A percentile compares a stretch with the other conserved stretches of the same genome.
Conservation (phyloP, 2,329 filamentous ascomycete species). For the Monilinia polystroma region DNA sequence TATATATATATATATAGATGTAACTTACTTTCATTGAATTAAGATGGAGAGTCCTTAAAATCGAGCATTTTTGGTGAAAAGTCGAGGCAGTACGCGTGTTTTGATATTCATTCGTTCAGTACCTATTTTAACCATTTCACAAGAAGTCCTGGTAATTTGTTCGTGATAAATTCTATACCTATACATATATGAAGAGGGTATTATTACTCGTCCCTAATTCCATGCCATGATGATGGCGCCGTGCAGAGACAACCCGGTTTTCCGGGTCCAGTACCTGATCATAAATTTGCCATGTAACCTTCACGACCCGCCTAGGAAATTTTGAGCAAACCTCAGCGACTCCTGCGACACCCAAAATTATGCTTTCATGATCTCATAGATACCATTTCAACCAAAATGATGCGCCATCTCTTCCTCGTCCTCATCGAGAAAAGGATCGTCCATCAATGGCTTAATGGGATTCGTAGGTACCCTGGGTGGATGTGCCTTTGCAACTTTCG, state of each 20-base stretch:
- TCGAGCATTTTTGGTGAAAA: background rate
- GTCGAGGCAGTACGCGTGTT: background rate
- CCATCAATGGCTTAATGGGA: slow-evolving; percentile 2
- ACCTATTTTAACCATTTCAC: background rate
- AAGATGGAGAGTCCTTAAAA: background rate
- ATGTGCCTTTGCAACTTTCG: slow-evolving; percentile 33
- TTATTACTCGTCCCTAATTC: slow-evolving; percentile 8
- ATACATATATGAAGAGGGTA: slow-evolving; percentile 18
- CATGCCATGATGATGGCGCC: slow-evolving; percentile 7
- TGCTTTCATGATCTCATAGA: slow-evolving; percentile 2
- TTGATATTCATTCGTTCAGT: background rate
- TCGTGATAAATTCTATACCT: slow-evolving; percentile 2
- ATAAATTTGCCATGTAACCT: slow-evolving; percentile 13
- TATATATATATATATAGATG: too few species aligned
- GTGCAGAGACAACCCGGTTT: background rate
- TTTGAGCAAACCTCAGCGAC: slow-evolving; percentile 3
- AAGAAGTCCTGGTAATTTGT: slow-evolving; percentile 7
- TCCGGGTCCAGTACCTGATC: background rate
- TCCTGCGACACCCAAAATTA: slow-evolving; percentile 2
- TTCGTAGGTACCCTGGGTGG: slow-evolving; percentile 14
- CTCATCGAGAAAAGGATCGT: slow-evolving; percentile 3
- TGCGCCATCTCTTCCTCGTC: background rate
- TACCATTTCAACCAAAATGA: background rate
- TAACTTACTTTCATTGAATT: too few species aligned
- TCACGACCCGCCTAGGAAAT: slow-evolving; percentile 8